Evolutionary conservation across 768 basidiomycete species (phyloP), one percentile per base, ranked within the genome.

Genomic region (Suillus hirtellus): DNA sequence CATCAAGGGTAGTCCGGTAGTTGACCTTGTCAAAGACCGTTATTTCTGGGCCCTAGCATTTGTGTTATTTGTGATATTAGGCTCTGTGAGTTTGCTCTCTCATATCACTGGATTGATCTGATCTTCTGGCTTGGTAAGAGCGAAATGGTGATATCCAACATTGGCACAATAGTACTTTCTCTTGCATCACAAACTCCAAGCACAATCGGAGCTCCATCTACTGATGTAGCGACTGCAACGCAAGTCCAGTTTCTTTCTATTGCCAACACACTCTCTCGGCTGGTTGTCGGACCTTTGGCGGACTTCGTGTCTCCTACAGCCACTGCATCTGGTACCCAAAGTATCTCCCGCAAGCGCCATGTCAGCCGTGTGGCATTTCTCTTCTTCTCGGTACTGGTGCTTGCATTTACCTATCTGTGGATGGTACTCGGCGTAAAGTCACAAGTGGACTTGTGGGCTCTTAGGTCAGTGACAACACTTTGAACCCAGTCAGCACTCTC

Each of bases 101-200:
- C 42, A 21, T 42, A 43, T 31, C 34, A 21, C 35, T 9, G 10
- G 8, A 31, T 11, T 43, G 8, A 52, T 31, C 35, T 56, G 21
- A 52, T 60, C 56, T 49, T 61, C 60, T 37, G 3, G 42, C 4
- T 63, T 50, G 46, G 19, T 7, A 60, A 91, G 89, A 84, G 83
- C 53, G 91, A 93, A 73, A 93, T 92, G 90, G 81, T 94, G 24
- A 86, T 93, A 21, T 88, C 90, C 21, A 94, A 92, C 69, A 87
- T 94, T 54, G 92, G 90, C 43, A 86, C 89, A 1, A 89, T 93
- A 59, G 82, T 89, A 15, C 75, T 88, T 4, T 87, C 92, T 15
- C 81, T 92, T 42, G 84, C 86, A 10, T 69, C 75, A 17, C 59
- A 72, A 21, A 35, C 44, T 27, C 50, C 70, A 8, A 35, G 42